These are phyloP conservation scores for Cryphonectria carpinicola DNA, from an alignment of 2,329 filamentous ascomycete species.

Conservation along the genomic window DNA sequence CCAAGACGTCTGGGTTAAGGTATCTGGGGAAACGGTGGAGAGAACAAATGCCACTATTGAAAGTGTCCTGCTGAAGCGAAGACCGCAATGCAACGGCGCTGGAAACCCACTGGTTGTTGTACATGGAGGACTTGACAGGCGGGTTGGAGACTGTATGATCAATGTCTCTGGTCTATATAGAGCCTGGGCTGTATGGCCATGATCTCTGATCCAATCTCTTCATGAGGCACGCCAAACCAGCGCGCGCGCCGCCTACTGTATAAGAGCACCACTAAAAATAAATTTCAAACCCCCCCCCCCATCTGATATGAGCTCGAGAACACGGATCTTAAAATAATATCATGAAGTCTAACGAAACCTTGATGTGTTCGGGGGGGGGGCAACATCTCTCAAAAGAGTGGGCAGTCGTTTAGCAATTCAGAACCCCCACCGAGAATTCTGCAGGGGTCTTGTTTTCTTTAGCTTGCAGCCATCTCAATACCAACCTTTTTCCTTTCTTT, in stretches of 20 bases:
- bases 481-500: not conserved
- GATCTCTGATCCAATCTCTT: not conserved
- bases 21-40: not conserved
- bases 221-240: not conserved
- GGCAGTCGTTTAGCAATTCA: conserved; percentile 8
- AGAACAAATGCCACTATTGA: not conserved
- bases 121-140: not conserved
- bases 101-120: not conserved
- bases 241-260: not conserved
- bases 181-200: not conserved
- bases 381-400: not conserved
- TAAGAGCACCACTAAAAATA: not conserved
- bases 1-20: conserved; percentile 75
- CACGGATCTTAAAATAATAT: not conserved
- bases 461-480: not conserved
- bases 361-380: not conserved
- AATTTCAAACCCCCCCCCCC: not conserved
- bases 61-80: not conserved
- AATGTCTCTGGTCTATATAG: not conserved
- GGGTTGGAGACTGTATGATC: not conserved
- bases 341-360: not conserved
- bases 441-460: conserved; percentile 14
- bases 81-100: not conserved
- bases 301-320: not conserved
- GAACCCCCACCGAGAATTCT: conserved; percentile 24